Conservation (phyloP, 306 rosid species). For the Lathyrus tuberosus region DNA sequence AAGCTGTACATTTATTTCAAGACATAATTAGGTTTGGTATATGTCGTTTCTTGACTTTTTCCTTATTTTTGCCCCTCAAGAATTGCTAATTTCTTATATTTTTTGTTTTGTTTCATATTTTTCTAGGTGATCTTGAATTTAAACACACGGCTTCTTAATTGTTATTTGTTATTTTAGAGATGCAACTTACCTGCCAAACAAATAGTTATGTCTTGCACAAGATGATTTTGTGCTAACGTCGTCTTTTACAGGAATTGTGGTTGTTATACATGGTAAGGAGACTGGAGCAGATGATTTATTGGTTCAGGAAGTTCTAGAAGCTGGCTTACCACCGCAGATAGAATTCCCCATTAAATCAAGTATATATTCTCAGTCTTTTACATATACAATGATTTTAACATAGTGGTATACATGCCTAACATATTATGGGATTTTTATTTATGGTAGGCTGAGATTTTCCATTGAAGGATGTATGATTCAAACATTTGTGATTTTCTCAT, state of each 20-base stretch:
- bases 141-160: conserved; percentile 19
- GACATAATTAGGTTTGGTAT: conserved; percentile 22
- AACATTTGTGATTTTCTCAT: conserved; percentile 25
- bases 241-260: conserved; percentile 64
- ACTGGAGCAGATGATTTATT: conserved; percentile 70
- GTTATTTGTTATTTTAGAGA: conserved; percentile 20
- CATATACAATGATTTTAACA: conserved; percentile 34
- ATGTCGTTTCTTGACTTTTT: neutral
- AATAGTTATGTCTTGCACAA: conserved; percentile 19
- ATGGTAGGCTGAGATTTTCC: conserved; percentile 17
- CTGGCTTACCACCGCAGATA: conserved; percentile 91
- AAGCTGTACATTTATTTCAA: neutral
- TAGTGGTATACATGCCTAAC: conserved; percentile 7
- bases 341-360: conserved; percentile 70
- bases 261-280: conserved; percentile 82
- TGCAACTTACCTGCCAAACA: conserved; percentile 12
- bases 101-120: conserved; percentile 31
- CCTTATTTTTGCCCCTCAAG: neutral
- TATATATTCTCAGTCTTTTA: conserved; percentile 42
- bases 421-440: conserved; percentile 1
- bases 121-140: conserved; percentile 29
- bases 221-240: conserved; percentile 40
- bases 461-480: neutral
- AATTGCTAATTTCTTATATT: conserved; percentile 28
- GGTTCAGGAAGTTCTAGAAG: conserved; percentile 84